Conservation (phyloP, 2,329 filamentous ascomycete species). For the Penicillium capsulatum region DNA sequence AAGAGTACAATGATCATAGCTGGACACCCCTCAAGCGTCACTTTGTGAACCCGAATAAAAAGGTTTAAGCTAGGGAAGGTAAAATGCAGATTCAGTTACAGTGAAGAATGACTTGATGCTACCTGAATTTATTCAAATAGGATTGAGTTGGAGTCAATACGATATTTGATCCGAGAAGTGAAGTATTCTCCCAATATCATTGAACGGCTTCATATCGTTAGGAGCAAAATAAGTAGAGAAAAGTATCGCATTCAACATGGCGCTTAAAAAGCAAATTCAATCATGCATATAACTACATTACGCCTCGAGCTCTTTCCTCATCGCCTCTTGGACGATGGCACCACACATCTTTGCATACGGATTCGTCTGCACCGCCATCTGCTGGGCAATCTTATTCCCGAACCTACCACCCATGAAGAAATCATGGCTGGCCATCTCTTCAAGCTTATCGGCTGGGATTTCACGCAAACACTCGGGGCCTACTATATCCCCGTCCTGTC, state of each 20-base stretch:
- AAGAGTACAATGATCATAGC: slow-evolving; percentile 73
- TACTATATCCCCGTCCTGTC: neutral
- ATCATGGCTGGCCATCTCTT: slow-evolving; percentile 54
- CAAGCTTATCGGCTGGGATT: slow-evolving; percentile 41
- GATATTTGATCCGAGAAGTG: no score
- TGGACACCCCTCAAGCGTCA: slow-evolving; percentile 67
- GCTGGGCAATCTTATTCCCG: slow-evolving; percentile 54
- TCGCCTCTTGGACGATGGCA: slow-evolving; percentile 57
- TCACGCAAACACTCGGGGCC: slow-evolving; percentile 32
- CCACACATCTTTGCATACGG: slow-evolving; percentile 61
- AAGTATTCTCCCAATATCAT: no score
- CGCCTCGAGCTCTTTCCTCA: slow-evolving; percentile 51
- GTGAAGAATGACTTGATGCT: neutral
- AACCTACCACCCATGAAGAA: slow-evolving; percentile 53
- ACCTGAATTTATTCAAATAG: no score
- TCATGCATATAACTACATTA: slow-evolving; percentile 1
- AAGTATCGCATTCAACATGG: no score
- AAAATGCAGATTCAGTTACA: neutral
- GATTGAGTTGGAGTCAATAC: no score
- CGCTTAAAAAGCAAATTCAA: neutral
- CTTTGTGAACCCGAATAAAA: slow-evolving; percentile 53
- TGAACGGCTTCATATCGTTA: no score
- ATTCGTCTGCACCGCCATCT: slow-evolving; percentile 58
- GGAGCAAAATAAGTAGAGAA: no score
- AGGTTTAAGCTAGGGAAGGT: no score